phyloP scores from a whole-genome alignment of 352 stramenopile species.

The Phytophthora aleatoria region DNA sequence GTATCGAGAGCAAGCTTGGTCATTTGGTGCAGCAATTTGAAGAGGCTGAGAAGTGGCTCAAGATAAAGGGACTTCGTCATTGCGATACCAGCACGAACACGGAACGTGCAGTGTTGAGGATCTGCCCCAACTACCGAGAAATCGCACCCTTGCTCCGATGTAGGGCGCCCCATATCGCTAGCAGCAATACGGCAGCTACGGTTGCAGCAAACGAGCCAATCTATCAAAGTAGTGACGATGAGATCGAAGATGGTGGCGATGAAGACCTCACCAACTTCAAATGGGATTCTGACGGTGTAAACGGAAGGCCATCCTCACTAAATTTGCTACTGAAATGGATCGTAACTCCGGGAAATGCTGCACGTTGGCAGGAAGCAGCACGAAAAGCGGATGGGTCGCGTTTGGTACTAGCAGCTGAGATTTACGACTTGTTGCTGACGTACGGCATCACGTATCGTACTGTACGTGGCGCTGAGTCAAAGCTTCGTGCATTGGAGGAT shows the following conservation, averaged over 20 bases:
- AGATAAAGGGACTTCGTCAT: not conserved
- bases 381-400: constrained; percentile 8
- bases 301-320: constrained; percentile 14
- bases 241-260: not conserved
- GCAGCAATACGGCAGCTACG: not conserved
- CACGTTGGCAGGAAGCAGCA: constrained; percentile 12
- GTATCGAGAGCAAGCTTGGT: constrained; percentile 10
- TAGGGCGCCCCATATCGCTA: too few species aligned
- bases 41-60: constrained; percentile 9
- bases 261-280: not conserved
- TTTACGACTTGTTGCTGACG: constrained; percentile 15
- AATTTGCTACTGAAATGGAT: constrained; percentile 15
- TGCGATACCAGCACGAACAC: constrained; percentile 1
- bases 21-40: not conserved
- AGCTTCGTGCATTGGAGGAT: constrained; percentile 12
- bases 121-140: constrained; percentile 11
- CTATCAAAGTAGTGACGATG: constrained; percentile 7
- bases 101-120: constrained; percentile 4
- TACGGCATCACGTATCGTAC: constrained; percentile 15
- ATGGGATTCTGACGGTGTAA: constrained; percentile 18
- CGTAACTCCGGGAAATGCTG: constrained; percentile 17
- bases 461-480: not conserved
- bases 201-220: not conserved
- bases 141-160: constrained; percentile 1
- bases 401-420: constrained; percentile 3